A percentile compares a stretch with the other conserved stretches of the same genome.
These are phyloP conservation scores for Durio zibethinus DNA, from an alignment of 345 rosid species.

Conservation along the genomic window DNA sequence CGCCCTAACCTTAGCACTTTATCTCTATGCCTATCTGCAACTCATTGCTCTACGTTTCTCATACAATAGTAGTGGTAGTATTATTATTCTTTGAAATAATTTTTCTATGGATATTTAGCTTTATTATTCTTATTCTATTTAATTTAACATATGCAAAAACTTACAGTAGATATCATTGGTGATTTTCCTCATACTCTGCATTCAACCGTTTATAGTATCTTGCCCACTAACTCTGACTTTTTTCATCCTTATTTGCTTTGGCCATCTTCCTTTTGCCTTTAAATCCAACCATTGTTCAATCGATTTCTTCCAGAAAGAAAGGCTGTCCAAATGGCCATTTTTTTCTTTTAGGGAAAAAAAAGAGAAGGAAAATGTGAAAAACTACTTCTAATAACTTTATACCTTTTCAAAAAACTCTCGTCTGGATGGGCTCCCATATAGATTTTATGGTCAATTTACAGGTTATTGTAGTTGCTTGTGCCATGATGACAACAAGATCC, in stretches of 20 bases:
- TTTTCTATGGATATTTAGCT: neutral
- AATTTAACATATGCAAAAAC: neutral
- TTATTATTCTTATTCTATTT: neutral
- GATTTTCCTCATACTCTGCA: neutral
- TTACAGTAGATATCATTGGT: neutral
- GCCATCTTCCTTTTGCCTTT: neutral
- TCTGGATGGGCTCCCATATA: neutral
- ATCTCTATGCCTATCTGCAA: neutral
- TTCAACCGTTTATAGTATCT: neutral
- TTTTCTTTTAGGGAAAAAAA: neutral
- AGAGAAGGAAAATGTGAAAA: neutral
- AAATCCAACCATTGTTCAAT: neutral
- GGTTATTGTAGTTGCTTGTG: constrained; percentile 71
- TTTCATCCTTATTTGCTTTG: neutral
- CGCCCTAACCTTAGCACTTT: neutral
- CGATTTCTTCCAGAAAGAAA: neutral
- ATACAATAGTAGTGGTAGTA: neutral
- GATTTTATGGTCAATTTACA: constrained; percentile 24
- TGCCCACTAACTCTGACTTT: constrained; percentile 28
- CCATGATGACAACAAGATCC: constrained; percentile 58
- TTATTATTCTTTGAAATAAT: neutral
- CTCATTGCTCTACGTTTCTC: neutral
- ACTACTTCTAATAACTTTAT: neutral
- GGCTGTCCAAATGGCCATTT: neutral
- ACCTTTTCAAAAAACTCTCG: neutral